Conservation (phyloP, 768 basidiomycete species). For the Dentipellis fragilis region DNA sequence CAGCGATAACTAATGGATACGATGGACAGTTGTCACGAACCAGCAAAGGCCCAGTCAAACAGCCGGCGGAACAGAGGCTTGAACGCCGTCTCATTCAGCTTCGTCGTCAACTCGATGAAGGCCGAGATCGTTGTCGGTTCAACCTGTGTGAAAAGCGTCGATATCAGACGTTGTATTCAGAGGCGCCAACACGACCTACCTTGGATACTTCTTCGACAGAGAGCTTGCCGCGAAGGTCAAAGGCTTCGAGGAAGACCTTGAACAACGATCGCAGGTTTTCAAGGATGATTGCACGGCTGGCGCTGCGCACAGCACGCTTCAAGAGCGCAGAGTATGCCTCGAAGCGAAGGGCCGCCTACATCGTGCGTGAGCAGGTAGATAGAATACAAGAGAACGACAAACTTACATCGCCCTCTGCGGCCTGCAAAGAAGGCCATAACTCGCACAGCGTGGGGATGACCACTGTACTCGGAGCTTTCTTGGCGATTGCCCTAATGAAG, state of each 20-base stretch:
- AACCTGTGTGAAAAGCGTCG: constrained; percentile 29
- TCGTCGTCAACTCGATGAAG: constrained; percentile 84
- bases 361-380: neutral
- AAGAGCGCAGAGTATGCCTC: constrained; percentile 10
- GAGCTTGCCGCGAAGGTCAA: constrained; percentile 9
- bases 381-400: neutral
- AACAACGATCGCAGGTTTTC: constrained; percentile 10
- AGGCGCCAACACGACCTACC: constrained; percentile 14
- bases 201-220: constrained; percentile 7
- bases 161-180: neutral
- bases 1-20: constrained; percentile 23
- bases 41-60: constrained; percentile 90
- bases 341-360: neutral
- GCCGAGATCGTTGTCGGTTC: constrained; percentile 49
- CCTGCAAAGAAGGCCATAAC: constrained; percentile 39
- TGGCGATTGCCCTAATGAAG: constrained; percentile 58
- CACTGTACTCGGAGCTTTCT: constrained; percentile 55
- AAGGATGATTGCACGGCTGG: constrained; percentile 4
- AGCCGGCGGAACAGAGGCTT: constrained; percentile 82
- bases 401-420: constrained; percentile 24
- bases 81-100: constrained; percentile 89
- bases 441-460: constrained; percentile 57
- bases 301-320: constrained; percentile 8
- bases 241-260: constrained; percentile 12
- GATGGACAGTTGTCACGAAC: constrained; percentile 21